Evolutionary conservation across 352 stramenopile genomes (phyloP), one percentile per base, ranked within the genome.

Genomic region (Phytophthora pinifolia): DNA sequence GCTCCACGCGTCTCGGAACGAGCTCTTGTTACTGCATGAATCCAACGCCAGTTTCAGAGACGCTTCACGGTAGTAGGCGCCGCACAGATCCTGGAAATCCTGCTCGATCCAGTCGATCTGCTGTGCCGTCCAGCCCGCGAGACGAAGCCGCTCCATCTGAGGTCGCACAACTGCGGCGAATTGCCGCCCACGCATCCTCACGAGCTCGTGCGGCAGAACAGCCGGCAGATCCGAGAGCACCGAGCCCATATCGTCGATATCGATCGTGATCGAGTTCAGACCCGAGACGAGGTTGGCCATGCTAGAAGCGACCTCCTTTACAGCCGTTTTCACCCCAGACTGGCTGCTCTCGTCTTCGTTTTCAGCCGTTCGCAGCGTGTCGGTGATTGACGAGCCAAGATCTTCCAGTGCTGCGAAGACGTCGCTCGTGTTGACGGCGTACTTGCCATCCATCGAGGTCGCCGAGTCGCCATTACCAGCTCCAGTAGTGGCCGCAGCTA

Each of bases 21-120:
- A 65, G 13, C 6, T 59, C 33, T 42, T 50, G 18, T 35, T 54
- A 9, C 0, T 52, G 17, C 20, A 46, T 15, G 41, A 46, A 17
- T 65, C 46, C 36, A 72, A 17, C 4, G 46, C 46, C 6, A 50
- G 14, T 35, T 67, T 57, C 37, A 67, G 17, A 12, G 42, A 52
- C 6, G 58, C 14, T 9, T 72, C 58, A 6, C 58, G 42, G 15
- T 49, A 57, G 34, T 54, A 67, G 1, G 58, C 58, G 22, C 43
- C 46, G 18, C 52, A 51, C 13, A 72, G 22, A 35, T 72, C 52
- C 43, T 67, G 63, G 35, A 65, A 67, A 45, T 67, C 63, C 38
- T 67, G 63, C 58, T 67, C 58, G 20, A 72, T 72, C 58, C 58
- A 72, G 22, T 72, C 58, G 4, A 72, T 60, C 22, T 72, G 48